A percentile compares a stretch with the other conserved stretches of the same genome.
These are phyloP conservation scores for Picochlorum sp. DNA, from an alignment of 139 green algal genomes.

Conservation along the genomic window DNA sequence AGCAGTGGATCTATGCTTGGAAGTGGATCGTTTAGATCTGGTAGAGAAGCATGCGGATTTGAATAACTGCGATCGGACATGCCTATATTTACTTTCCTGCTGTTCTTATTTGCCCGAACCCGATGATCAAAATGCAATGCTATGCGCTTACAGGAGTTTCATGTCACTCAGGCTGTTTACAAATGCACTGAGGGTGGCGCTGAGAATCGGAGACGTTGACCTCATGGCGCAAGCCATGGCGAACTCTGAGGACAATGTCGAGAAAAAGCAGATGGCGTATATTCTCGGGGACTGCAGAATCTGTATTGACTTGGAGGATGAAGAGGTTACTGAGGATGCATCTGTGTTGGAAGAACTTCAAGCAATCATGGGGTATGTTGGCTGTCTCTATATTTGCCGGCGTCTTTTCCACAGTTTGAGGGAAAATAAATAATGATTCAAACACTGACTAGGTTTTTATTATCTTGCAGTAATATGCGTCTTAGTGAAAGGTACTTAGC, in stretches of 20 bases:
- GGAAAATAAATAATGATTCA: not conserved
- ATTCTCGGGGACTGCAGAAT: constrained; percentile 70
- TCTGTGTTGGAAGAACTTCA: constrained; percentile 40
- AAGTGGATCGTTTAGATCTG: constrained; percentile 79
- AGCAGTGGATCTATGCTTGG: constrained; percentile 95
- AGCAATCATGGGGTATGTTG: not conserved
- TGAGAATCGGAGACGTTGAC: constrained; percentile 19
- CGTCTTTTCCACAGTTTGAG: not conserved
- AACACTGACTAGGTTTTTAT: constrained; percentile 1
- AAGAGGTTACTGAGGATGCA: constrained; percentile 53
- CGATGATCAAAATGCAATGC: constrained; percentile 75
- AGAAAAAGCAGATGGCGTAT: constrained; percentile 78
- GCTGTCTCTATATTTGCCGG: not conserved
- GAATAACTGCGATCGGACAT: constrained; percentile 66
- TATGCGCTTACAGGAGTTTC: constrained; percentile 76
- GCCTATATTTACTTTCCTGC: constrained; percentile 87
- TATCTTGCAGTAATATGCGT: constrained; percentile 75
- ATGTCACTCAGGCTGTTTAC: constrained; percentile 43
- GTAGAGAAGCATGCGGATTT: constrained; percentile 71
- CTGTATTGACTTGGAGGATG: constrained; percentile 68
- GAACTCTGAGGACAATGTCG: constrained; percentile 29
- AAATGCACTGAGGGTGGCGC: constrained; percentile 75
- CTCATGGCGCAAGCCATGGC: constrained; percentile 19
- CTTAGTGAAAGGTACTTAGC: constrained; percentile 81
- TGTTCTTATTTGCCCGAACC: constrained; percentile 86